These are phyloP conservation scores for Achaetomium macrosporum DNA, from an alignment of 2,329 filamentous ascomycete genomes.

Conservation along the genomic window DNA sequence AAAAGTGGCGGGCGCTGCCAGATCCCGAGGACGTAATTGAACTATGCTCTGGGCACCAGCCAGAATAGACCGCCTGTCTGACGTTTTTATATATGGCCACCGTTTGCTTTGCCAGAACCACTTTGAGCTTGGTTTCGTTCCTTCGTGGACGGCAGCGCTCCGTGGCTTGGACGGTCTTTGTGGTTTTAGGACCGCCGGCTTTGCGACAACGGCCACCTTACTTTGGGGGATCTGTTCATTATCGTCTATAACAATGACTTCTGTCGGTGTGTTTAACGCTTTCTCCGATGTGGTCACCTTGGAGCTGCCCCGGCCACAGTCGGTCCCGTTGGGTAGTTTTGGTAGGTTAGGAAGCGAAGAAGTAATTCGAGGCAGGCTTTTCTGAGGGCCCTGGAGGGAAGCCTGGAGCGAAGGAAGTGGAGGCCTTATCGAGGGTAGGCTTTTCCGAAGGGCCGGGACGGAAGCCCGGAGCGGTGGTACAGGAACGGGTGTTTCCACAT, in stretches of 20 bases:
- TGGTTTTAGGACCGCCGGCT: background rate
- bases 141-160: background rate
- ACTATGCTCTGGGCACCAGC: constrained; percentile 16
- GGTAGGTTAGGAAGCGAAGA: background rate
- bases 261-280: background rate
- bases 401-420: too few species aligned
- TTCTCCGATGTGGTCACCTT: background rate
- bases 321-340: background rate
- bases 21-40: constrained; percentile 1
- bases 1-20: constrained; percentile 23
- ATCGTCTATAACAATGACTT: constrained; percentile 17
- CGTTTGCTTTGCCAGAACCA: constrained; percentile 10
- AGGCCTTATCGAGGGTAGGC: background rate
- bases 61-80: constrained; percentile 19
- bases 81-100: constrained; percentile 25
- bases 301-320: background rate
- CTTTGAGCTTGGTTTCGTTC: background rate
- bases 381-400: background rate
- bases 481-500: constrained; percentile 3
- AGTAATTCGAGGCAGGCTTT: background rate
- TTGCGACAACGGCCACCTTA: background rate
- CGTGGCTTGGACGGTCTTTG: background rate
- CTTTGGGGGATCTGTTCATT: constrained; percentile 2
- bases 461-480: background rate
- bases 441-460: background rate